A percentile compares a stretch with the other conserved stretches of the same genome.
These are phyloP conservation scores for Coniochaeta pulveracea DNA, from an alignment of 2,329 filamentous ascomycete genomes.

Conservation along the genomic window DNA sequence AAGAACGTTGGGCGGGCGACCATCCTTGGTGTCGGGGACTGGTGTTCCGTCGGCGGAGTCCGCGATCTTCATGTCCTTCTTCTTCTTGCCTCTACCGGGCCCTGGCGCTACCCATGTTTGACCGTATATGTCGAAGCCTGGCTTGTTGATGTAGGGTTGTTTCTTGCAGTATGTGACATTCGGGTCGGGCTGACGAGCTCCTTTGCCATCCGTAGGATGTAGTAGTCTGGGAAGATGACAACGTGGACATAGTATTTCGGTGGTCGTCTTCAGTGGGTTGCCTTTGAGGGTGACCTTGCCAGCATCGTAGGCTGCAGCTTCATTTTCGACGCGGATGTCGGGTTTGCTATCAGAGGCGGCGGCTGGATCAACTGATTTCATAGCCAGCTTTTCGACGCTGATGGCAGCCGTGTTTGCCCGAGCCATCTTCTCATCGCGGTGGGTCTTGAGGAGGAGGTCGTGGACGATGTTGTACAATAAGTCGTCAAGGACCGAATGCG, in stretches of 20 bases:
- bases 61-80: slow-evolving; percentile 56
- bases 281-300: slow-evolving; percentile 58
- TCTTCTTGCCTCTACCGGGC: slow-evolving; percentile 64
- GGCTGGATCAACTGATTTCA: too few species aligned
- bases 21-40: slow-evolving; percentile 30
- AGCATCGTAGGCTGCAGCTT: slow-evolving; percentile 60
- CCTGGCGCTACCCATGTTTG: slow-evolving; percentile 68
- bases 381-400: slow-evolving; percentile 49
- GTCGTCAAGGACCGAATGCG: slow-evolving; percentile 60
- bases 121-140: slow-evolving; percentile 70
- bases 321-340: slow-evolving; percentile 49
- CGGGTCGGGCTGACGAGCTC: slow-evolving; percentile 53
- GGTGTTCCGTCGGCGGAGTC: slow-evolving; percentile 29
- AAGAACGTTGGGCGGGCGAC: slow-evolving; percentile 48
- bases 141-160: slow-evolving; percentile 65
- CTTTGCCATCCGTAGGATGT: slow-evolving; percentile 60
- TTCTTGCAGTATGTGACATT: slow-evolving; percentile 67
- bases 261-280: slow-evolving; percentile 60
- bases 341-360: slow-evolving; percentile 42
- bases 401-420: slow-evolving; percentile 55
- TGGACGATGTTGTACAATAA: slow-evolving; percentile 66
- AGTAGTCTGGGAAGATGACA: slow-evolving; percentile 66
- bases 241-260: slow-evolving; percentile 61
- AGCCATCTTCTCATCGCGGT: slow-evolving; percentile 69
- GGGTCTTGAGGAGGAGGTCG: slow-evolving; percentile 61